Evolutionary conservation across 371 early-diverging fungal genomes (phyloP).

Genomic region (Saksenaea oblongispora): DNA sequence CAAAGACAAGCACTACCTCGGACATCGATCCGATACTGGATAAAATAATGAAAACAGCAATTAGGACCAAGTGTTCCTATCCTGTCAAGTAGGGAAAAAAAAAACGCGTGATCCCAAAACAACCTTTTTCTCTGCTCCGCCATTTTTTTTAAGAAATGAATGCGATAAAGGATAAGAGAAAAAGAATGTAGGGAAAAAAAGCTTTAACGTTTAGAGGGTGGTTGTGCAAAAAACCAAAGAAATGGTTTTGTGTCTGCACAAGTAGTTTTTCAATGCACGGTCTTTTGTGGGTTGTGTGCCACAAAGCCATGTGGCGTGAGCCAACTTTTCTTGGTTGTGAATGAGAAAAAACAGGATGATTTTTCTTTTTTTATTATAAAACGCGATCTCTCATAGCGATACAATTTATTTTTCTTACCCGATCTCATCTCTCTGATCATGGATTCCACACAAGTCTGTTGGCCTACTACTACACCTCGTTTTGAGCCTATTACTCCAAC

Average conservation of each 20-base stretch:
- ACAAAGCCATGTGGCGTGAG: conserved; percentile 5
- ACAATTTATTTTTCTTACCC: neutral
- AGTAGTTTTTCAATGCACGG: neutral
- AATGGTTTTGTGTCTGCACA: neutral
- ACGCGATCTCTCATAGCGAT: neutral
- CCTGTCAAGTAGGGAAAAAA: too few relatives aligned
- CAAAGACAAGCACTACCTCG: too few relatives aligned
- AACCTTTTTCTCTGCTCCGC: neutral
- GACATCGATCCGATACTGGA: too few relatives aligned
- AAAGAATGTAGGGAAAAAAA: neutral
- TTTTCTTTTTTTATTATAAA: neutral
- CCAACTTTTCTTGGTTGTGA: conserved; percentile 1
- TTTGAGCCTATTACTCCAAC: neutral
- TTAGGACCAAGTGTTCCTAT: too few relatives aligned
- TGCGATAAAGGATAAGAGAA: neutral
- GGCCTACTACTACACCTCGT: neutral
- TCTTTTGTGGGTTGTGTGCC: neutral
- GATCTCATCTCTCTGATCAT: neutral
- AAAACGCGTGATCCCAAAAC: neutral
- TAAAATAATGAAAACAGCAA: too few relatives aligned
- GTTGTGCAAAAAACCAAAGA: neutral
- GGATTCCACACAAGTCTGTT: conserved; percentile 2
- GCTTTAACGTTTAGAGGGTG: neutral
- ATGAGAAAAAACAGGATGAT: conserved; percentile 4
- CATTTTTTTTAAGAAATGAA: neutral